phyloP scores from a whole-genome alignment of 169 alveolate species.

The Cryptosporidium muris region DNA sequence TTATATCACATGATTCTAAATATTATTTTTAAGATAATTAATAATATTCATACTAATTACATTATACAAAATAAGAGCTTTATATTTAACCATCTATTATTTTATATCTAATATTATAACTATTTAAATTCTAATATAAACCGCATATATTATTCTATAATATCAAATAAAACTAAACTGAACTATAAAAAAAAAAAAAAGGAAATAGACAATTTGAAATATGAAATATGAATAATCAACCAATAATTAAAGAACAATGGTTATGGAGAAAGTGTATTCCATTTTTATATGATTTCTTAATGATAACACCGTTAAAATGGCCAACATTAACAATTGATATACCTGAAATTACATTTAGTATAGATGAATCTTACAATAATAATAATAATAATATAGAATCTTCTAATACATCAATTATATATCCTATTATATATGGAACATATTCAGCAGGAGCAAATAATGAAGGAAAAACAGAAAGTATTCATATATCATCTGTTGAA shows the following conservation, averaged over 20 bases:
- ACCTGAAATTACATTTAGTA: conserved; percentile 49
- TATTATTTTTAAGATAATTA: background rate
- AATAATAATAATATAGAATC: background rate
- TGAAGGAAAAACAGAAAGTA: background rate
- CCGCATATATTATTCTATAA: background rate
- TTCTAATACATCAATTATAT: background rate
- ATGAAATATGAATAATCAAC: conserved; percentile 13
- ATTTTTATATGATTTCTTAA: conserved; percentile 48
- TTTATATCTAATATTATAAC: background rate
- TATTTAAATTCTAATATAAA: background rate
- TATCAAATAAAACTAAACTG: background rate
- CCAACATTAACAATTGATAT: conserved; percentile 54
- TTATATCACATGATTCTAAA: background rate
- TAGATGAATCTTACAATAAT: conserved; percentile 1
- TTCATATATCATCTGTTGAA: conserved; percentile 20
- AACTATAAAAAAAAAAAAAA: background rate
- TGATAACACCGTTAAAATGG: conserved; percentile 67
- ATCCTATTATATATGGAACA: conserved; percentile 21
- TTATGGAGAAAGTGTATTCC: conserved; percentile 67
- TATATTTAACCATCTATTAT: background rate
- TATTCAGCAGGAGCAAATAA: conserved; percentile 15
- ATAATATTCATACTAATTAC: background rate
- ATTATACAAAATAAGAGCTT: background rate
- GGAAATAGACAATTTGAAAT: conserved; percentile 8
- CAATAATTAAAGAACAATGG: conserved; percentile 64